A percentile compares a stretch with the other conserved stretches of the same genome.
Evolutionary conservation across 345 rosid genomes (phyloP).

Genomic region (Rubroshorea leprosula): DNA sequence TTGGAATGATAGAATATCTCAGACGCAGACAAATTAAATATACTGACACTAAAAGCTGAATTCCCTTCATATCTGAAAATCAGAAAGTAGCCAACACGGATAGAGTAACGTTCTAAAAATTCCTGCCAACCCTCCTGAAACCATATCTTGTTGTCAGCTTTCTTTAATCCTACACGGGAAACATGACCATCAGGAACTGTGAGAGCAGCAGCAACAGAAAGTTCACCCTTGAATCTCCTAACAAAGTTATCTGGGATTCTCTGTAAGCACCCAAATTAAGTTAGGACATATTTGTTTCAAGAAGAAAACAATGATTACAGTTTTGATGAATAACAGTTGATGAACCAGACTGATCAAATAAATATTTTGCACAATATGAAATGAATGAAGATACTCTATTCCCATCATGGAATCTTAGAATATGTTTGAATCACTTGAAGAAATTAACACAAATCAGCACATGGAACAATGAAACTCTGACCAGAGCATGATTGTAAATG

Average conservation of each 20-base stretch:
- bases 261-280: constrained; percentile 44
- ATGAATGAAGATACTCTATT: not conserved
- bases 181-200: constrained; percentile 70
- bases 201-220: constrained; percentile 58
- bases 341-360: not conserved
- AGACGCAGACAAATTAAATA: constrained; percentile 60
- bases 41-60: constrained; percentile 65
- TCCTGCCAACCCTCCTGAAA: constrained; percentile 82
- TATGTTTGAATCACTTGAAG: constrained; percentile 10
- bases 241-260: constrained; percentile 77
- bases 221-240: constrained; percentile 70
- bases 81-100: constrained; percentile 68
- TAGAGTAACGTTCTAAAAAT: constrained; percentile 67
- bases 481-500: too few relatives aligned
- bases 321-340: not conserved
- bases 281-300: constrained; percentile 7
- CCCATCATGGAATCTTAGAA: not conserved
- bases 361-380: not conserved
- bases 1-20: constrained; percentile 65
- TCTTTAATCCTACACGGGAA: constrained; percentile 71
- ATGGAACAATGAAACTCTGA: too few relatives aligned
- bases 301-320: not conserved
- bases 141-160: constrained; percentile 66
- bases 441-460: not conserved
- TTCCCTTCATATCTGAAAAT: constrained; percentile 83